Conservation (phyloP, 208 protist genomes). For the Crithidia expoeki region DNA sequence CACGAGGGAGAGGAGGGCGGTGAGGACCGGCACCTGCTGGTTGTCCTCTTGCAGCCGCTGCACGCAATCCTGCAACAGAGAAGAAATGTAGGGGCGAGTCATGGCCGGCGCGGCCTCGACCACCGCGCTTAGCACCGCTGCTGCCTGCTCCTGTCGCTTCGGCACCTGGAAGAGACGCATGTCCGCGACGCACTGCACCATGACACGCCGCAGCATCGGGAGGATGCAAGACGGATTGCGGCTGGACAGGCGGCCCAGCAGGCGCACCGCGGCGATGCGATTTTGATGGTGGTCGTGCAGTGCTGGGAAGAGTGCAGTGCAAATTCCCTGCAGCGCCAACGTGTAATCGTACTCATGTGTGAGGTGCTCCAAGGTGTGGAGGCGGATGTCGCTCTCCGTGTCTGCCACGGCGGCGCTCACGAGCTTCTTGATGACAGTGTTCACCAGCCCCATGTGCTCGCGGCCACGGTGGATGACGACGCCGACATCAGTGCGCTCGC, state of each 20-base stretch:
- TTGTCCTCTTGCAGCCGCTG: constrained; percentile 56
- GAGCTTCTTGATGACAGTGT: constrained; percentile 74
- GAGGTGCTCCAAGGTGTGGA: constrained; percentile 83
- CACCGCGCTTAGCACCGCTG: constrained; percentile 73
- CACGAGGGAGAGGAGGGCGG: constrained; percentile 79
- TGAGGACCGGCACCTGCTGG: constrained; percentile 58
- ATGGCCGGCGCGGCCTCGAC: constrained; percentile 84
- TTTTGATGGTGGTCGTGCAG: constrained; percentile 91
- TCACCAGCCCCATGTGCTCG: constrained; percentile 85
- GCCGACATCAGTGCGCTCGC: constrained; percentile 63
- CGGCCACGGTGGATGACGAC: constrained; percentile 80
- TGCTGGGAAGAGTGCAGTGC: constrained; percentile 71
- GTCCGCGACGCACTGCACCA: constrained; percentile 86
- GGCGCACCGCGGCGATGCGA: constrained; percentile 68
- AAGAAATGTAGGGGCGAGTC: constrained; percentile 80
- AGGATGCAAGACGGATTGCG: constrained; percentile 82
- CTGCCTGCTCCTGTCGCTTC: constrained; percentile 86
- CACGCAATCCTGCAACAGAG: constrained; percentile 76
- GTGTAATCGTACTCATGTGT: constrained; percentile 75
- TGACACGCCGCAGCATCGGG: constrained; percentile 80
- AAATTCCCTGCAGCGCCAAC: constrained; percentile 79
- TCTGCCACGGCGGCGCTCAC: constrained; percentile 88
- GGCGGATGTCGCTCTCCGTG: constrained; percentile 87
- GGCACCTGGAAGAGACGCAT: constrained; percentile 78
- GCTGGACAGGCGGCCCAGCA: constrained; percentile 84